Base-by-base conservation (phyloP, 257 asterid species). In the Perilla frutescens region DNA sequence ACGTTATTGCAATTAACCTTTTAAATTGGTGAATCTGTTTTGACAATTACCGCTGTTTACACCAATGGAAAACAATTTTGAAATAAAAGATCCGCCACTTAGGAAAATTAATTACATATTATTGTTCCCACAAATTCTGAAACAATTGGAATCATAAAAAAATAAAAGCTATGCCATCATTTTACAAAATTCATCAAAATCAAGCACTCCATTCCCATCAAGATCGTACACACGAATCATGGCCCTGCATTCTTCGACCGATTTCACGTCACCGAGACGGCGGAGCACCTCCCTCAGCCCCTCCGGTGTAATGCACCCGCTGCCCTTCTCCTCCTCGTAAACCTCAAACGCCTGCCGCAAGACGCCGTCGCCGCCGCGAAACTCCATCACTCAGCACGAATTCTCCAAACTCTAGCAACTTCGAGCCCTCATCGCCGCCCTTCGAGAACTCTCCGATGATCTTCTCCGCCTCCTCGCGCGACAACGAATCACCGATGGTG, bases 161-260 rank as follows among this genome's bases (percentile, higher is more conserved):
- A 20, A 20, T 4, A 0, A 41, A 2, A 44, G 8, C 12, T 44
- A 44, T 1, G 49, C 66, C 90, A 85, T 87, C 92, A 87, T 87
- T 57, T 60, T 72, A 8, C 44, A 75, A 40, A 87, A 87, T 63
- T 87, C 92, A 55, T 81, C 11, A 44, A 80, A 84, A 60, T 87
- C 89, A 45, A 87, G 40, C 36, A 85, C 89, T 2, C 92, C 89
- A 68, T 87, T 83, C 8, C 92, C 92, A 71, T 87, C 92, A 60
- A 87, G 85, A 72, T 87, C 92, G 14, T 71, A 87, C 65, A 51
- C 85, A 31, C 80, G 7, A 66, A 87, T 84, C 86, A 87, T 84
- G 26, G 77, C 81, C 32, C 53, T 76, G 66, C 92, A 87, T 65
- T 87, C 89, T 44, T 77, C 36, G 3, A 75, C 47, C 49, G 92